phyloP scores from a whole-genome alignment of 2,329 filamentous ascomycete genomes.

The Alternaria angustiovoidea region DNA sequence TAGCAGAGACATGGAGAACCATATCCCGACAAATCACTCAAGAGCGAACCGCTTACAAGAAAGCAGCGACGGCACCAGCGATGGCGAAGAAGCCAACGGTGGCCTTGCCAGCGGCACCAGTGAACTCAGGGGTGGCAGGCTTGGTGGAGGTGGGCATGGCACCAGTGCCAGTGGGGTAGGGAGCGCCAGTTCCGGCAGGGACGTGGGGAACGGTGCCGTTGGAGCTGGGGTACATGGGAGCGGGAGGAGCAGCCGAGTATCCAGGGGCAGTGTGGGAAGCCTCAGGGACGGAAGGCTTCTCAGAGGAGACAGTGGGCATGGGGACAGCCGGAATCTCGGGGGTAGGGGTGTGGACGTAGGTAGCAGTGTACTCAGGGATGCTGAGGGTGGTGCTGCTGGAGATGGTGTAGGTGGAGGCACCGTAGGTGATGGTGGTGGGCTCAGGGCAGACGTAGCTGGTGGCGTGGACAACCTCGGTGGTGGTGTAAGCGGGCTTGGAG shows the following conservation, averaged over 20 bases:
- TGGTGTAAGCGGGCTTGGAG: conserved; percentile 32
- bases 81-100: conserved; percentile 63
- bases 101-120: conserved; percentile 61
- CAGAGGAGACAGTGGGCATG: neutral
- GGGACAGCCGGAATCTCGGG: conserved; percentile 2
- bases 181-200: conserved; percentile 24
- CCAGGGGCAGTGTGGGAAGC: conserved; percentile 1
- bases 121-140: conserved; percentile 51
- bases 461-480: conserved; percentile 36
- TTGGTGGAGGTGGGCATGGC: conserved; percentile 41
- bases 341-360: conserved; percentile 30
- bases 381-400: conserved; percentile 43
- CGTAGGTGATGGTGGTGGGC: conserved; percentile 39
- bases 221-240: conserved; percentile 20
- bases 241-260: conserved; percentile 23
- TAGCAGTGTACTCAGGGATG: conserved; percentile 33
- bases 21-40: conserved; percentile 20
- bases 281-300: neutral
- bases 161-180: conserved; percentile 32
- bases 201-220: conserved; percentile 27
- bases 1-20: conserved; percentile 9
- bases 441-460: conserved; percentile 35
- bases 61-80: conserved; percentile 57
- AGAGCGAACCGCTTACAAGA: conserved; percentile 47
- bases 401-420: conserved; percentile 45